Base-by-base conservation (phyloP, 306 rosid genomes). In the Begonia loranthoides region DNA sequence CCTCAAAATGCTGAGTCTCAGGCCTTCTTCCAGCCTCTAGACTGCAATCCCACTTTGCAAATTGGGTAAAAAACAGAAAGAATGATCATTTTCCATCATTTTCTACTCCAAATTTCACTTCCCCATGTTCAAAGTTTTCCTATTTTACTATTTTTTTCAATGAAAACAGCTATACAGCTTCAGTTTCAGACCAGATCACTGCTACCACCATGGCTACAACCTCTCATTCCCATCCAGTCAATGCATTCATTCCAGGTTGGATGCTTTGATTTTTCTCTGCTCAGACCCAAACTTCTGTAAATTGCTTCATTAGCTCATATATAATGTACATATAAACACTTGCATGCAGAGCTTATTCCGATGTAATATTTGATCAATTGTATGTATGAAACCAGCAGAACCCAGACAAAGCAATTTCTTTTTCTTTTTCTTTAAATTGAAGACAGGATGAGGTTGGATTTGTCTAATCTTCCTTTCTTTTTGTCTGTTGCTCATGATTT, bases 231-330 rank as follows among this genome's bases (percentile, higher is more conserved):
- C 93, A 79, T 57, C 94, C 80, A 77, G 94, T 71, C 61, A 79
- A 55, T 70, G 82, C 84, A 6, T 87, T 82, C 59, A 67, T 87
- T 51, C 93, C 96, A 60, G 96, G 89, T 34, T 87, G 96, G 96
- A 82, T 82, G 94, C 94, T 87, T 56, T 77, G 78, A 85, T 5
- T 5, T 39, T 6, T 10, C 6, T 6, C 43, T 39, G 6, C 43
- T 39, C 43, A 39, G 43, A 39, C 10, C 8, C 8, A 6, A 39
- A 39, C 10, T 5, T 39, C 6, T 39, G 43, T 39, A 39, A 39
- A 39, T 39, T 39, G 43, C 10, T 39, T 39, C 43, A 39, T 39
- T 6, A 39, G 43, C 43, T n/a, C n/a, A n/a, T n/a, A n/a, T n/a
- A n/a, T n/a, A n/a, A 39, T 39, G 10, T 39, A 39, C 10, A 39